A percentile compares a stretch with the other conserved stretches of the same genome.
These are phyloP conservation scores for Eucalyptus viminalis DNA, from an alignment of 345 rosid genomes.

Conservation along the genomic window DNA sequence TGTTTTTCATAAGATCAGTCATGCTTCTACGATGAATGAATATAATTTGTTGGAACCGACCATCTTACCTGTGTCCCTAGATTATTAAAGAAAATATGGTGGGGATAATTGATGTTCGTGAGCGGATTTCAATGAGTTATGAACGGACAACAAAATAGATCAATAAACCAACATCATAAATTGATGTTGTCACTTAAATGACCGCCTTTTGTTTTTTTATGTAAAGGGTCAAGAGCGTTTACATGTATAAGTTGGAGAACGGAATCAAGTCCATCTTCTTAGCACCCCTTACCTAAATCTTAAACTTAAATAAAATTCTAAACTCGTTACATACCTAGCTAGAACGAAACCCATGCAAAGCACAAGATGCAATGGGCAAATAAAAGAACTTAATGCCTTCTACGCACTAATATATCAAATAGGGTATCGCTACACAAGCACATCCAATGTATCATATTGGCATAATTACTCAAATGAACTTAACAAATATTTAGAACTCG, in stretches of 20 bases:
- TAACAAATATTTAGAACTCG: accelerated
- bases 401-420: neutral
- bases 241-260: neutral
- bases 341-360: neutral
- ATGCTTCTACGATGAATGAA: accelerated
- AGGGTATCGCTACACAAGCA: accelerated
- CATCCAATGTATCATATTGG: accelerated
- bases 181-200: neutral
- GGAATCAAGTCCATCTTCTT: neutral
- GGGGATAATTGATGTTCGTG: accelerated
- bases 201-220: neutral
- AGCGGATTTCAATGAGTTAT: too few relatives aligned
- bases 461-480: neutral
- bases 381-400: neutral
- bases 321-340: neutral
- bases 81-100: neutral
- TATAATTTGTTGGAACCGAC: neutral
- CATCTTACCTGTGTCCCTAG: accelerated
- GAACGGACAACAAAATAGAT: accelerated
- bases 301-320: neutral
- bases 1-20: neutral
- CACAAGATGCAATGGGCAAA: neutral
- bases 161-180: neutral
- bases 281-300: neutral
- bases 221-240: neutral